These are phyloP conservation scores for Yarrowia yakushimensis DNA, from an alignment of 805 yeast species.

Conservation along the genomic window DNA sequence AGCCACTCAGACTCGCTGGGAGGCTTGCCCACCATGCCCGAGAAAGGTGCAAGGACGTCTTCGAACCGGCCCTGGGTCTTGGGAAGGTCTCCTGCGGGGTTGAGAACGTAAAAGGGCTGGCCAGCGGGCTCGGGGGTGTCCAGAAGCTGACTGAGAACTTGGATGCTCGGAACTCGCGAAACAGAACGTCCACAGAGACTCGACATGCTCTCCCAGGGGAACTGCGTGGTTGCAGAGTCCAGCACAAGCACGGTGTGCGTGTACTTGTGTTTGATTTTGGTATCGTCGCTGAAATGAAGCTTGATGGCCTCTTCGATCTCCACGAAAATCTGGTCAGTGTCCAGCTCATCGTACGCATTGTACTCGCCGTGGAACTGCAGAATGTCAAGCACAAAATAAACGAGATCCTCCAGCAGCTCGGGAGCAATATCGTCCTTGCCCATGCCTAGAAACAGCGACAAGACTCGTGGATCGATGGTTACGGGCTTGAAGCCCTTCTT, in stretches of 20 bases:
- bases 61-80: slow-evolving; percentile 53
- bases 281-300: slow-evolving; percentile 26
- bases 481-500: slow-evolving; percentile 28
- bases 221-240: slow-evolving; percentile 56
- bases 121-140: slow-evolving; percentile 35
- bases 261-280: slow-evolving; percentile 25
- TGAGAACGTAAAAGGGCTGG: slow-evolving; percentile 55
- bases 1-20: slow-evolving; percentile 59
- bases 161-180: slow-evolving; percentile 71
- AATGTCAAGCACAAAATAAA: slow-evolving; percentile 59
- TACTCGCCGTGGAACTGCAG: slow-evolving; percentile 60
- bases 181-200: slow-evolving; percentile 53
- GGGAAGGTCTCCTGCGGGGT: slow-evolving; percentile 75
- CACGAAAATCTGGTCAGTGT: slow-evolving; percentile 52
- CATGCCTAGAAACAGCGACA: slow-evolving; percentile 50
- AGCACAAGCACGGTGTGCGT: slow-evolving; percentile 69
- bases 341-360: slow-evolving; percentile 63
- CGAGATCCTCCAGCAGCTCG: slow-evolving; percentile 56
- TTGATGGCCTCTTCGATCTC: slow-evolving; percentile 50
- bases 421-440: slow-evolving; percentile 39
- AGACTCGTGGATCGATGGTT: slow-evolving; percentile 46
- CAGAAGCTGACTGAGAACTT: slow-evolving; percentile 43
- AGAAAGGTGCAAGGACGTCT: slow-evolving; percentile 46
- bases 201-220: slow-evolving; percentile 90
- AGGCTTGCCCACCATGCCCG: slow-evolving; percentile 42